Evolutionary conservation across 371 early-diverging fungal genomes (phyloP).

Genomic region (Mucor racemosus): DNA sequence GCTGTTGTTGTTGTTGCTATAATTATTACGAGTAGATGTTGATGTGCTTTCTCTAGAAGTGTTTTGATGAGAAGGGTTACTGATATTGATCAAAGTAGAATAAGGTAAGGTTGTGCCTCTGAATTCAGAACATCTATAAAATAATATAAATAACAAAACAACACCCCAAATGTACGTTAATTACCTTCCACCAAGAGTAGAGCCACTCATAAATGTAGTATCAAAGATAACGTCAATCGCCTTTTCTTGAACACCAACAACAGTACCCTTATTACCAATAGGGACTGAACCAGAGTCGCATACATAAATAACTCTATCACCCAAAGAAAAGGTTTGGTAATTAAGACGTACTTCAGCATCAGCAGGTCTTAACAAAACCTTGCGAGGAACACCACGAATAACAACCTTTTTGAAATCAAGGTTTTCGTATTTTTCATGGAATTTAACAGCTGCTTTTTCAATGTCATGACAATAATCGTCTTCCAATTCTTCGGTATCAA

Average conservation of each 20-base stretch:
- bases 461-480: constrained; percentile 59
- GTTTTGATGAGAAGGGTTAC: constrained; percentile 29
- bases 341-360: constrained; percentile 74
- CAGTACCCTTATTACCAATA: constrained; percentile 80
- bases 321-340: constrained; percentile 81
- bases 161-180: constrained; percentile 12
- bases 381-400: constrained; percentile 70
- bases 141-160: not conserved
- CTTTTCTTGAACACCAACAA: constrained; percentile 78
- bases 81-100: constrained; percentile 64
- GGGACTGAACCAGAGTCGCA: constrained; percentile 81
- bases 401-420: constrained; percentile 54
- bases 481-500: constrained; percentile 71
- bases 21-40: not conserved
- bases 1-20: not conserved
- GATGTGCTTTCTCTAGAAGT: constrained; percentile 1
- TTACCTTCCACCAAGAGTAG: constrained; percentile 73
- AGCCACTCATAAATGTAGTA: constrained; percentile 77
- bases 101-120: constrained; percentile 71
- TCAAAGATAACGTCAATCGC: constrained; percentile 89
- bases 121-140: constrained; percentile 64
- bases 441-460: constrained; percentile 55
- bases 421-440: constrained; percentile 43
- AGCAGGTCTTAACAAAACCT: constrained; percentile 76
- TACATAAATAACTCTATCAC: constrained; percentile 87